Evolutionary conservation across 345 rosid genomes (phyloP).

Genomic region (Acer saccharum): DNA sequence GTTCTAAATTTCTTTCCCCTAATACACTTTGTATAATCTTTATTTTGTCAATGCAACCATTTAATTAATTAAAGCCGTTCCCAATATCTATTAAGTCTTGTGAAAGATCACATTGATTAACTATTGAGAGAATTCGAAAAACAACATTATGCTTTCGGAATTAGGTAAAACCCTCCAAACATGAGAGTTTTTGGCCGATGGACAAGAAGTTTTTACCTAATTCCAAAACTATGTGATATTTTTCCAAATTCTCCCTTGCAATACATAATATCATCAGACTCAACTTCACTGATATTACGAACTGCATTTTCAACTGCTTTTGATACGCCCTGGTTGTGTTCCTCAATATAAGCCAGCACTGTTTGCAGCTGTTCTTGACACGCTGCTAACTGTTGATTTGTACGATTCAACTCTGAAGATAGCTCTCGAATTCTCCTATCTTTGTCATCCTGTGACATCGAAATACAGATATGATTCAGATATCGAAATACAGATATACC

Average conservation of each 20-base stretch:
- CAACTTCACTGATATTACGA: constrained; percentile 23
- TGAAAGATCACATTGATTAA: no score
- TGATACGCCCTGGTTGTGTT: constrained; percentile 17
- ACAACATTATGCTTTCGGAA: not conserved
- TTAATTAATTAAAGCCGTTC: no score
- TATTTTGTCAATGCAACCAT: no score
- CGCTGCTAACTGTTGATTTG: constrained; percentile 21
- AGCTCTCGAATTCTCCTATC: constrained; percentile 31
- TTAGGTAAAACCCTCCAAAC: not conserved
- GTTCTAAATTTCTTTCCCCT: no score
- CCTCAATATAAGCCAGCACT: constrained; percentile 22
- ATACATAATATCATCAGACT: constrained; percentile 1
- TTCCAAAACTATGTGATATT: not conserved
- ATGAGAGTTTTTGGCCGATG: not conserved
- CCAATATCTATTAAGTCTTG: no score
- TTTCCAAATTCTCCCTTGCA: not conserved
- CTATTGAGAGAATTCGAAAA: no score
- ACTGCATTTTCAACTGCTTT: constrained; percentile 21
- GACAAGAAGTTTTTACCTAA: not conserved
- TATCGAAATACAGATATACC: not conserved
- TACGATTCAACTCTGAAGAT: constrained; percentile 22
- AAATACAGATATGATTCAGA: constrained; percentile 6
- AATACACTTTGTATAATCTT: no score
- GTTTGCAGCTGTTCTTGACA: constrained; percentile 25
- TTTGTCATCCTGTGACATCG: constrained; percentile 29